These are phyloP conservation scores for Alternaria consortialis DNA, from an alignment of 2,329 filamentous ascomycete genomes.

Conservation along the genomic window DNA sequence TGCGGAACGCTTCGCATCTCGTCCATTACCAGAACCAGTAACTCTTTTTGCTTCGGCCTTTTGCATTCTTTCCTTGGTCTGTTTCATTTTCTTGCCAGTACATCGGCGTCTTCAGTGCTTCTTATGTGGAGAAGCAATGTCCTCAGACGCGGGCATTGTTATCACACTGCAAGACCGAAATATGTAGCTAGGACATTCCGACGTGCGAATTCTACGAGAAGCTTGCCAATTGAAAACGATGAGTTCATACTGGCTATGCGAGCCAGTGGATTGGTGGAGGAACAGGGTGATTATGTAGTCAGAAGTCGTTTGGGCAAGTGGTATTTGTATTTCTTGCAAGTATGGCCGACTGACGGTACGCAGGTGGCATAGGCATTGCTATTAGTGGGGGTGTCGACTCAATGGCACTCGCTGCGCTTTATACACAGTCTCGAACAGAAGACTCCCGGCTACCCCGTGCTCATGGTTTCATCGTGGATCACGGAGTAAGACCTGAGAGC, in stretches of 20 bases:
- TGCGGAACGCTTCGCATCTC: slow-evolving; percentile 16
- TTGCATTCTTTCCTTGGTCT: background rate
- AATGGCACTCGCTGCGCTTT: slow-evolving; percentile 90
- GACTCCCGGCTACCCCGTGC: slow-evolving; percentile 41
- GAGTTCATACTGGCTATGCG: slow-evolving; percentile 39
- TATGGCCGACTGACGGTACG: slow-evolving; percentile 11
- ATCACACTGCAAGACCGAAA: slow-evolving; percentile 25
- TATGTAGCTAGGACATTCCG: slow-evolving; percentile 25
- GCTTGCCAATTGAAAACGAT: slow-evolving; percentile 32
- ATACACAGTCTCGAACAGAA: slow-evolving; percentile 50
- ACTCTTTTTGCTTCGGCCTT: slow-evolving; percentile 3
- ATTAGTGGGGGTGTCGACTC: slow-evolving; percentile 95
- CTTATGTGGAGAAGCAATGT: slow-evolving; percentile 50
- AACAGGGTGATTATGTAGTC: background rate
- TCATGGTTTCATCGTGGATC: slow-evolving; percentile 69
- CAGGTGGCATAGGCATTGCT: slow-evolving; percentile 65
- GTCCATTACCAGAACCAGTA: slow-evolving; percentile 16
- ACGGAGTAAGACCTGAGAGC: slow-evolving; percentile 65
- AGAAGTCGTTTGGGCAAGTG: slow-evolving; percentile 25
- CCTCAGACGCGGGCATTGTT: slow-evolving; percentile 41
- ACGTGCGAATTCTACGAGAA: slow-evolving; percentile 33
- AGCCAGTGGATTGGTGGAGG: slow-evolving; percentile 7
- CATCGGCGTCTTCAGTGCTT: slow-evolving; percentile 7
- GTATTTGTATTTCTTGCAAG: background rate
- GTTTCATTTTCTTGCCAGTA: background rate